These are phyloP conservation scores for Exophiala phaeomuriformis DNA, from an alignment of 2,329 filamentous ascomycete species.

Conservation along the genomic window DNA sequence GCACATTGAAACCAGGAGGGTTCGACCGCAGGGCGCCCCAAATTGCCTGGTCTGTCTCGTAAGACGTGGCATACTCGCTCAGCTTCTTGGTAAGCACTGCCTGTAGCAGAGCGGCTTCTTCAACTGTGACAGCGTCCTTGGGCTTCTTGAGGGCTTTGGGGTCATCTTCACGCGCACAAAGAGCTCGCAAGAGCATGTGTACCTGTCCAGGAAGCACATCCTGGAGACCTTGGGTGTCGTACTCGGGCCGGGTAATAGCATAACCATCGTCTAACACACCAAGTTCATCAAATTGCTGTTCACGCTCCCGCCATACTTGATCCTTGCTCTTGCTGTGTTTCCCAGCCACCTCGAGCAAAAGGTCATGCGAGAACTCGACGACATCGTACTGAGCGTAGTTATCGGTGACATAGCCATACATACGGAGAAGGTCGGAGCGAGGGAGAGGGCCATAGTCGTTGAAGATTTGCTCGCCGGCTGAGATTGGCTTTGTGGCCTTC, in stretches of 20 bases:
- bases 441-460: slow-evolving; percentile 86
- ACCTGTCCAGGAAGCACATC: slow-evolving; percentile 37
- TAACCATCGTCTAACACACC: slow-evolving; percentile 66
- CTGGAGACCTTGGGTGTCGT: slow-evolving; percentile 26
- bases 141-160: slow-evolving; percentile 3
- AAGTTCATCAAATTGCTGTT: slow-evolving; percentile 51
- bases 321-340: slow-evolving; percentile 29
- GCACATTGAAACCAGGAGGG: slow-evolving; percentile 22
- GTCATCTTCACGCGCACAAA: slow-evolving; percentile 21
- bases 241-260: slow-evolving; percentile 45
- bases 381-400: slow-evolving; percentile 75
- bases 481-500: slow-evolving; percentile 61
- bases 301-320: slow-evolving; percentile 30
- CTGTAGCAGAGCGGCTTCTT: slow-evolving; percentile 21
- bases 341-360: slow-evolving; percentile 44
- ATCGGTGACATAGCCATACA: slow-evolving; percentile 80
- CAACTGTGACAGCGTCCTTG: slow-evolving; percentile 16
- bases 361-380: slow-evolving; percentile 62
- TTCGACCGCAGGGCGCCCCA: slow-evolving; percentile 29
- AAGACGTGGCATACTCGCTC: slow-evolving; percentile 47
- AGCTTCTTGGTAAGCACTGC: slow-evolving; percentile 30
- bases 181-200: slow-evolving; percentile 33
- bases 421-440: slow-evolving; percentile 70
- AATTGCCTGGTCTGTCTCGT: slow-evolving; percentile 45
- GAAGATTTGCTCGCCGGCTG: slow-evolving; percentile 66